phyloP scores from a whole-genome alignment of 257 asterid genomes.

The Cruciata laevipes region DNA sequence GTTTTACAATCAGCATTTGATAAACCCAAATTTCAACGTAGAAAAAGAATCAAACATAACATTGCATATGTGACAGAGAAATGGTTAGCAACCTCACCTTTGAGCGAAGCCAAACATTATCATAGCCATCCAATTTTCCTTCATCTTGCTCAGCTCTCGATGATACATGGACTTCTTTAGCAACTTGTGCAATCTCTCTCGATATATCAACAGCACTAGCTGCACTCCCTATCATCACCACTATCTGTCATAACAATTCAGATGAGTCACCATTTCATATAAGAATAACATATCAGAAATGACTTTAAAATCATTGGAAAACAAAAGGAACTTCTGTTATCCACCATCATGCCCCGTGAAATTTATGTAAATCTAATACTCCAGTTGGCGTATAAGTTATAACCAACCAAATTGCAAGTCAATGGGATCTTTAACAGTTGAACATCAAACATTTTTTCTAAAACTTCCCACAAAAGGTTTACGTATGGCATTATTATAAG shows the following conservation, averaged over 20 bases:
- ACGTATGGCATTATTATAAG: not conserved
- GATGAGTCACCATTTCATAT: conserved; percentile 4
- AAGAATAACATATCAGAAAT: not conserved
- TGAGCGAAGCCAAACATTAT: conserved; percentile 64
- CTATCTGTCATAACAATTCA: conserved; percentile 43
- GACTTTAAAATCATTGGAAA: not conserved
- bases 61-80: not conserved
- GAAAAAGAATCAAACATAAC: not conserved
- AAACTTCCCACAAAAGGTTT: not conserved
- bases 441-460: not conserved
- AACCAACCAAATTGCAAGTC: conserved; percentile 3
- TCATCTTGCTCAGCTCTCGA: conserved; percentile 41
- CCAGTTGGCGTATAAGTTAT: not conserved
- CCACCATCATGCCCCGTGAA: not conserved
- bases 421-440: not conserved
- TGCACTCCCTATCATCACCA: conserved; percentile 78
- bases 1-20: conserved; percentile 17
- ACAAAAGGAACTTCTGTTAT: not conserved
- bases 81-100: conserved; percentile 44
- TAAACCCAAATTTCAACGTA: not conserved
- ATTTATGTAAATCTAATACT: not conserved
- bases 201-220: conserved; percentile 90
- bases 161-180: conserved; percentile 84
- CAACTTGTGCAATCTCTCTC: conserved; percentile 61
- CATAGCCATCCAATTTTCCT: conserved; percentile 50